Evolutionary conservation across 768 basidiomycete species (phyloP).

Genomic region (Mycena filopes): DNA sequence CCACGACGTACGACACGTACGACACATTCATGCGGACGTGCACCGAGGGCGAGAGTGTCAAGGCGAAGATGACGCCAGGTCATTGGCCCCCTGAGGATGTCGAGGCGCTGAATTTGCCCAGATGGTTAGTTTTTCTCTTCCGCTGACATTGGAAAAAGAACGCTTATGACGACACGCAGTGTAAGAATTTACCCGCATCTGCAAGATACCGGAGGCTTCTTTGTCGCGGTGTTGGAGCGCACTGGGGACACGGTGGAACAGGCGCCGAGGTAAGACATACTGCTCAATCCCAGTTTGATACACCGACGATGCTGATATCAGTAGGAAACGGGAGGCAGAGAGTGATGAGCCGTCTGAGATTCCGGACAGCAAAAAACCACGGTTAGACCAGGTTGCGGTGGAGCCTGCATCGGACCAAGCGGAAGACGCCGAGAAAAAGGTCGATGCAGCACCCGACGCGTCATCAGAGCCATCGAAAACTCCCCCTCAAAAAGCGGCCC

Average conservation of each 20-base stretch:
- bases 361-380: slow-evolving; percentile 64
- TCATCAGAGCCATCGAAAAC: neutral
- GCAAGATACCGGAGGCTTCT: slow-evolving; percentile 98
- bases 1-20: slow-evolving; percentile 67
- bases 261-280: slow-evolving; percentile 34
- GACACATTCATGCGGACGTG: slow-evolving; percentile 63
- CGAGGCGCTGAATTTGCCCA: slow-evolving; percentile 67
- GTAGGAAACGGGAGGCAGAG: slow-evolving; percentile 68
- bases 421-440: neutral
- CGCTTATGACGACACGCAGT: slow-evolving; percentile 51
- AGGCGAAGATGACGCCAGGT: slow-evolving; percentile 72
- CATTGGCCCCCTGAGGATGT: slow-evolving; percentile 86
- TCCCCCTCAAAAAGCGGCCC: slow-evolving; percentile 15
- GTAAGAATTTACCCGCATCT: slow-evolving; percentile 93
- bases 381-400: slow-evolving; percentile 46
- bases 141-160: neutral
- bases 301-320: neutral
- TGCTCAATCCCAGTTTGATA: neutral
- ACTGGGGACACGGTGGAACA: slow-evolving; percentile 33
- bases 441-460: neutral
- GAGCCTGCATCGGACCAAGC: slow-evolving; percentile 7
- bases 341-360: slow-evolving; percentile 50
- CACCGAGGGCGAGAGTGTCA: slow-evolving; percentile 57
- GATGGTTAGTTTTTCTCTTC: slow-evolving; percentile 64
- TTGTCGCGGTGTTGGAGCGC: slow-evolving; percentile 88